phyloP scores from a whole-genome alignment of 1,284 basidiomycete species.

The Moesziomyces antarcticus region DNA sequence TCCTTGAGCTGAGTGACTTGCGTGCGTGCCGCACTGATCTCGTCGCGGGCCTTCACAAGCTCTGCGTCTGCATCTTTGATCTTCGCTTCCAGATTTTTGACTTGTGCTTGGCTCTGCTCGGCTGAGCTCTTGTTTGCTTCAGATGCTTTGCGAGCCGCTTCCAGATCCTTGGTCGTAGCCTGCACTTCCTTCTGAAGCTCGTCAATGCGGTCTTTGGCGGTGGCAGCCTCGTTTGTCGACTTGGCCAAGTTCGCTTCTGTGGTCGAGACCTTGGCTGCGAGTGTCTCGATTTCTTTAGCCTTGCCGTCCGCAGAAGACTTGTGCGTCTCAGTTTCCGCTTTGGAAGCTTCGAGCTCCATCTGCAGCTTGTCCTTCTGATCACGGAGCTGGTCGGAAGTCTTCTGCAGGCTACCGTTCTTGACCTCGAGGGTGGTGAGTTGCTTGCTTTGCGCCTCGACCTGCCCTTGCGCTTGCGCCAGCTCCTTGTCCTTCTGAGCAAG shows the following conservation, averaged over 20 bases:
- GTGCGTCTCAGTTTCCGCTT: conserved; percentile 9
- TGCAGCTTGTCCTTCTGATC: conserved; percentile 14
- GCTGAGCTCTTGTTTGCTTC: conserved; percentile 15
- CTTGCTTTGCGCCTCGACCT: conserved; percentile 13
- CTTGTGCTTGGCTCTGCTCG: conserved; percentile 16
- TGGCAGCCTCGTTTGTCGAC: conserved; percentile 11
- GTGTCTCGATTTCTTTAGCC: conserved; percentile 19
- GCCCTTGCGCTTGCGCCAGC: conserved; percentile 16
- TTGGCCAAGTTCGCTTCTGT: conserved; percentile 18
- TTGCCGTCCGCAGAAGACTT: conserved; percentile 15
- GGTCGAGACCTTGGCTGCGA: conserved; percentile 14
- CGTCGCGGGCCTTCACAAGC: conserved; percentile 10
- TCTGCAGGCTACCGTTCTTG: conserved; percentile 17
- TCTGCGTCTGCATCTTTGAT: conserved; percentile 13
- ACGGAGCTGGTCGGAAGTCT: conserved; percentile 5
- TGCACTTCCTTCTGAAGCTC: conserved; percentile 23
- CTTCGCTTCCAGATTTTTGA: conserved; percentile 22
- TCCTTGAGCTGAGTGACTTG: conserved; percentile 7
- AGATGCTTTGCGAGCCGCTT: conserved; percentile 12
- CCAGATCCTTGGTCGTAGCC: conserved; percentile 16
- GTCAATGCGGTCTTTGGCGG: conserved; percentile 16
- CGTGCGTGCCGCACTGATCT: conserved; percentile 9
- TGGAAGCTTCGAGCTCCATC: conserved; percentile 17
- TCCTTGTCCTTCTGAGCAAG: conserved; percentile 19
- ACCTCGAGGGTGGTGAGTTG: conserved; percentile 12